phyloP scores from a whole-genome alignment of 1,284 basidiomycete species.

The Cystobasidiaceae sp. region DNA sequence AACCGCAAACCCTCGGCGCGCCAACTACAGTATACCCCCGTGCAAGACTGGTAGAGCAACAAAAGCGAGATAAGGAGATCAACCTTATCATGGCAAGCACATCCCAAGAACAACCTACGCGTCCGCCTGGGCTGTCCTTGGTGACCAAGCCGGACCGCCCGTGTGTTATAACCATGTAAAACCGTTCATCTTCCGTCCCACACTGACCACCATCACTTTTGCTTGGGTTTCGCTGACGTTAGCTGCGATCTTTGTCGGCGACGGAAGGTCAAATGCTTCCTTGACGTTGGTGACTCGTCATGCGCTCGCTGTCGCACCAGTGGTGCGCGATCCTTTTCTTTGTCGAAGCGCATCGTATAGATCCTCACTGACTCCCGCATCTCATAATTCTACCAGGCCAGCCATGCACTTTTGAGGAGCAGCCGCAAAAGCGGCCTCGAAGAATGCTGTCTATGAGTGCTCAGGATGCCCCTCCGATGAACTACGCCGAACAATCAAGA shows the following conservation, averaged over 20 bases:
- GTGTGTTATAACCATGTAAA: no score
- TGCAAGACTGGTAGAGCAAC: no score
- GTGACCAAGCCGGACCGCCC: slow-evolving; percentile 7
- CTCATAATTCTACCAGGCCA: not conserved
- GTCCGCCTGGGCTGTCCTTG: not conserved
- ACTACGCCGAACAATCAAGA: not conserved
- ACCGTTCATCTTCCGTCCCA: no score
- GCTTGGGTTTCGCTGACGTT: not conserved
- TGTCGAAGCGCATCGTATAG: not conserved
- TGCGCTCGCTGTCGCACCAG: not conserved
- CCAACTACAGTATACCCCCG: no score
- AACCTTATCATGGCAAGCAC: not conserved
- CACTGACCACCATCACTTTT: not conserved
- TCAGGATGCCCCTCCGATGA: not conserved
- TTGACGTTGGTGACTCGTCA: not conserved
- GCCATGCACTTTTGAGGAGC: slow-evolving; percentile 14
- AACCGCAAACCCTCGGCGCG: no score
- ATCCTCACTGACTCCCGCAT: not conserved
- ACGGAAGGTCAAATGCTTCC: slow-evolving; percentile 9
- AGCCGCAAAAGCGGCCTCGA: not conserved
- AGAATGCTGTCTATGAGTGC: not conserved
- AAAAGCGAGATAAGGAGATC: not conserved
- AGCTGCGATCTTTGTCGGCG: slow-evolving; percentile 3
- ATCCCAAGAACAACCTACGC: not conserved
- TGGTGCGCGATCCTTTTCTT: not conserved